Percentiles rank a stretch among this genome's conserved stretches.
Conservation (phyloP, 2,329 filamentous ascomycete species). For the Aspergillus ibericus region DNA sequence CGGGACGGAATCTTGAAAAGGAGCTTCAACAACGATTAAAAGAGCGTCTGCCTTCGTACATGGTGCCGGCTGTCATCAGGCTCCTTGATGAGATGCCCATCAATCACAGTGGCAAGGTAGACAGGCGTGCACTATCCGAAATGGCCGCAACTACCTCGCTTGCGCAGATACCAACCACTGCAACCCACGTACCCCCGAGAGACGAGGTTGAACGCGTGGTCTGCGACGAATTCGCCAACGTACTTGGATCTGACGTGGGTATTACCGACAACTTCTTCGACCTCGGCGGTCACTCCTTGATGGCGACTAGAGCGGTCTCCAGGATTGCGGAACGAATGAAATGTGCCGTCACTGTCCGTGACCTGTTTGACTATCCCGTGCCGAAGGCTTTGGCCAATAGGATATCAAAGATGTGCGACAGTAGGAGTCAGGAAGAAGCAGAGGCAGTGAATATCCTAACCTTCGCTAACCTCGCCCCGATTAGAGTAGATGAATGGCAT, state of each 20-base stretch:
- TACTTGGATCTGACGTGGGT: not conserved
- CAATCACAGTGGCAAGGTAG: conserved; percentile 9
- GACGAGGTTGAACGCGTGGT: not conserved
- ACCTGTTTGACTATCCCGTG: conserved; percentile 1
- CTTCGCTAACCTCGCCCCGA: not conserved
- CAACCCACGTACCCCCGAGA: not conserved
- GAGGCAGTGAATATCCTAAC: not conserved
- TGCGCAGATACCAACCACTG: not conserved
- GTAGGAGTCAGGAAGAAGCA: not conserved
- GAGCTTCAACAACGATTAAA: not conserved
- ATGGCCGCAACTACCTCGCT: not conserved
- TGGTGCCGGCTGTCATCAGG: conserved; percentile 2
- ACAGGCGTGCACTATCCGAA: conserved; percentile 1
- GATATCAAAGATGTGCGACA: not conserved
- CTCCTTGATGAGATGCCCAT: conserved; percentile 8
- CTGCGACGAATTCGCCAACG: conserved; percentile 3
- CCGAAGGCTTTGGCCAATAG: not conserved
- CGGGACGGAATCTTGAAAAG: not conserved
- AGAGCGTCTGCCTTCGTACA: conserved; percentile 5
- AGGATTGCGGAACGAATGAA: not conserved
- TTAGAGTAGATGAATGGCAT: not conserved
- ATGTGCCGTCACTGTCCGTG: not conserved
- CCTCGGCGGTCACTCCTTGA: conserved; percentile 8
- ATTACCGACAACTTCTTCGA: conserved; percentile 5
- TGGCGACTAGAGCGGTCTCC: conserved; percentile 7